Evolutionary conservation across 345 rosid genomes (phyloP).

Genomic region (Camelina laxa): DNA sequence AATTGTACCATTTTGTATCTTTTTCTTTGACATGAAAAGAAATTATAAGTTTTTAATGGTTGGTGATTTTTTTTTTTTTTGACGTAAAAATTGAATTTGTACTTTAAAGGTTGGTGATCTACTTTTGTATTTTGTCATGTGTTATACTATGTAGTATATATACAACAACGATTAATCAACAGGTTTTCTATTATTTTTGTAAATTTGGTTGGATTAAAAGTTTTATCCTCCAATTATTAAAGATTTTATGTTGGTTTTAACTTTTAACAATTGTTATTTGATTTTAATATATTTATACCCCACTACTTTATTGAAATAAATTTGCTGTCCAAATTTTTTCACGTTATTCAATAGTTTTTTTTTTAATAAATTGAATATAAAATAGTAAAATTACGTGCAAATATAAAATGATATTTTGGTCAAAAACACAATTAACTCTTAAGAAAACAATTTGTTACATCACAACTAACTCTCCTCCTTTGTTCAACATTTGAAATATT

Average conservation of each 20-base stretch:
- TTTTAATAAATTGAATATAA: not conserved
- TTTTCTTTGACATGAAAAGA: too few species aligned
- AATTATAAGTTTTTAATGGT: not conserved
- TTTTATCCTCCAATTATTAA: not conserved
- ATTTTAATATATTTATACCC: not conserved
- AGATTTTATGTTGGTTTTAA: not conserved
- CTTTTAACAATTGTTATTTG: not conserved
- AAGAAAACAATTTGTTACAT: too few species aligned
- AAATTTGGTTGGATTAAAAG: not conserved
- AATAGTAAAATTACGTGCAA: not conserved
- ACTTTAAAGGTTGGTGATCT: not conserved
- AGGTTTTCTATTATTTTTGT: not conserved
- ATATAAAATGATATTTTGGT: not conserved
- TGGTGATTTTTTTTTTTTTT: not conserved
- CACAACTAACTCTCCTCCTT: not conserved
- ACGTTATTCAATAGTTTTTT: not conserved
- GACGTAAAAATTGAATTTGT: too few species aligned
- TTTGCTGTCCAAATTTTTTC: not conserved
- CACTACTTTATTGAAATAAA: not conserved
- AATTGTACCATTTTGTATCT: too few species aligned
- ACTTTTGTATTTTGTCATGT: not conserved
- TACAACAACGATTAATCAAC: too few species aligned
- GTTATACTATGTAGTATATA: not conserved
- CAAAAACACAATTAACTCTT: not conserved
- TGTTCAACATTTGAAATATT: slow-evolving; percentile 5